These are phyloP conservation scores for Artemisia tridentata DNA, from an alignment of 129 eudicot species.

Conservation along the genomic window DNA sequence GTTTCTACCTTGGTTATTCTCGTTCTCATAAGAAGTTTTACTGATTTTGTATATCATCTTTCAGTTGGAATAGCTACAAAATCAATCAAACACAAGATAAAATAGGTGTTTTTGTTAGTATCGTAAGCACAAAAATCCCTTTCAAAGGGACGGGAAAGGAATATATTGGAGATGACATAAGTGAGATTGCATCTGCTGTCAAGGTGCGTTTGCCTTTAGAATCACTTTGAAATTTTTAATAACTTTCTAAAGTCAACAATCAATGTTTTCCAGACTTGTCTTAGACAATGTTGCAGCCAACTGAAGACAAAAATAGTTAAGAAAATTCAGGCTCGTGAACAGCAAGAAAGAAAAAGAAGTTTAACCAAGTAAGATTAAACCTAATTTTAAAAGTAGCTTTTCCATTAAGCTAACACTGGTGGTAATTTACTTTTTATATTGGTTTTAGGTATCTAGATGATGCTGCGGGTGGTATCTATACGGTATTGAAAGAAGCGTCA, in stretches of 20 bases:
- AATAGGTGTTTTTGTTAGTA: constrained; percentile 97
- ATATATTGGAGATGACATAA: constrained; percentile 98
- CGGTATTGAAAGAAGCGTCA: constrained; percentile 60
- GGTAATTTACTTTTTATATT: background rate
- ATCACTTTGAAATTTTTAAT: background rate
- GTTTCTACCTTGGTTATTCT: constrained; percentile 1
- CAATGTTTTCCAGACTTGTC: constrained; percentile 51
- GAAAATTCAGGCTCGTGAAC: constrained; percentile 97
- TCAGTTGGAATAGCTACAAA: constrained; percentile 93
- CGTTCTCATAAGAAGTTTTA: background rate
- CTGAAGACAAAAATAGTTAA: constrained; percentile 87
- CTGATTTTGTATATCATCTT: constrained; percentile 21
- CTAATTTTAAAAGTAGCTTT: background rate
- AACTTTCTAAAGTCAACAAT: constrained; percentile 21
- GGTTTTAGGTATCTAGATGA: constrained; percentile 67
- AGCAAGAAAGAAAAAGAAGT: constrained; percentile 94
- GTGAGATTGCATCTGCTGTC: constrained; percentile 94
- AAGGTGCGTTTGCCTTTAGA: constrained; percentile 44
- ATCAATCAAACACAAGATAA: constrained; percentile 96
- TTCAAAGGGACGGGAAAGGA: constrained; percentile 99
- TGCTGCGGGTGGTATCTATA: constrained; percentile 78
- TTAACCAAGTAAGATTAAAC: constrained; percentile 61
- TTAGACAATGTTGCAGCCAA: constrained; percentile 89
- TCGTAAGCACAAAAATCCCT: constrained; percentile 98
- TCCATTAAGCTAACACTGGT: background rate